These are phyloP conservation scores for Lasiodiplodia hormozganensis DNA, from an alignment of 2,329 filamentous ascomycete species.

Conservation along the genomic window DNA sequence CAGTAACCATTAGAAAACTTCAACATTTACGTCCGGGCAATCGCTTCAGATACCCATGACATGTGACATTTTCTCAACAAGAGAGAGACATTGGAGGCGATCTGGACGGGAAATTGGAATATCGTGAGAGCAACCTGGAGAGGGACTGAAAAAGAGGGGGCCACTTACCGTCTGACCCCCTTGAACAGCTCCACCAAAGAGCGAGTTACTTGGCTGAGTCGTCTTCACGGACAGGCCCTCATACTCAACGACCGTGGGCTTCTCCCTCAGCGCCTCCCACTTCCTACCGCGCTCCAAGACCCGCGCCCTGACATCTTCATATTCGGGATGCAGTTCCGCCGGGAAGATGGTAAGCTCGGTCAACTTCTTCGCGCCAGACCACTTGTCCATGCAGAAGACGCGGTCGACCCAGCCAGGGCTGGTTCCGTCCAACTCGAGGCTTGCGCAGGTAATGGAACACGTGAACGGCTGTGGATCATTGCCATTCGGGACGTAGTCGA, in stretches of 20 bases:
- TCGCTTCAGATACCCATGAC: conserved; percentile 40
- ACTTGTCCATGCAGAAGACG: neutral
- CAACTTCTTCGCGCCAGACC: neutral
- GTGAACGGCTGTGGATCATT: neutral
- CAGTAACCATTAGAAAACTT: conserved; percentile 30
- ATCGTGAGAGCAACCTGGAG: no score
- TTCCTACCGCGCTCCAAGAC: neutral
- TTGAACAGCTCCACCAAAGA: no score
- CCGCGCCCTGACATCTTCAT: neutral
- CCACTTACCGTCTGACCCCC: no score
- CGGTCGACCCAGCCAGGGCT: neutral
- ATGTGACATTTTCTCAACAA: no score
- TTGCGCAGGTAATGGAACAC: neutral
- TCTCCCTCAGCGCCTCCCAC: neutral
- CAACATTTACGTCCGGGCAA: conserved; percentile 35
- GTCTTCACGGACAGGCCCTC: neutral
- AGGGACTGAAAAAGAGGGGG: no score
- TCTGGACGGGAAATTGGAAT: no score
- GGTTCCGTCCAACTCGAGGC: neutral
- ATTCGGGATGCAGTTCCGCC: neutral
- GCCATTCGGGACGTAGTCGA: no score
- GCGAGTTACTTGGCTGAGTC: no score
- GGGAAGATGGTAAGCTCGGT: neutral
- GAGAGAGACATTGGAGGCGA: no score
- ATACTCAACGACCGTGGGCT: neutral